Percentiles rank a stretch among this genome's conserved stretches.
These are phyloP conservation scores for Fusarium sp. DNA, from an alignment of 2,329 filamentous ascomycete species.

Conservation along the genomic window DNA sequence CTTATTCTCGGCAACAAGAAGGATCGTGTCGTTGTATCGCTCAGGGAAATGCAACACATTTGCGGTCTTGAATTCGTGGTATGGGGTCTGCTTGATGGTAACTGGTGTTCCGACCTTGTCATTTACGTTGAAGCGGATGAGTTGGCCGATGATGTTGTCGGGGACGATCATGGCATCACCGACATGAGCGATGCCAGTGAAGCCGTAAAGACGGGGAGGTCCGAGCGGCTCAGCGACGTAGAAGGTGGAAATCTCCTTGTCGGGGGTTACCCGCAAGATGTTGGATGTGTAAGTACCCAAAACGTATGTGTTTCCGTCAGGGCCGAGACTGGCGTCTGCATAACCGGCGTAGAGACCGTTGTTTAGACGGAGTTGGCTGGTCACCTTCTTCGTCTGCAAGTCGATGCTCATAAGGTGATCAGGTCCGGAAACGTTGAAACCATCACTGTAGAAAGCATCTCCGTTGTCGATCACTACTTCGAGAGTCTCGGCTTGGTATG, in stretches of 20 bases:
- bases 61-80: not conserved
- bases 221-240: not conserved
- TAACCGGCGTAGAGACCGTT: not conserved
- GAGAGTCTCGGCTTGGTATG: not conserved
- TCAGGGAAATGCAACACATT: not conserved
- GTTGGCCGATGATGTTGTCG: not conserved
- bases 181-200: not conserved
- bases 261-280: not conserved
- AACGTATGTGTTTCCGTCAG: not conserved
- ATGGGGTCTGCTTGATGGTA: not conserved
- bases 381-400: not conserved
- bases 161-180: not conserved
- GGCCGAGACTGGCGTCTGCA: not conserved
- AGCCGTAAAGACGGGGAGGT: not conserved
- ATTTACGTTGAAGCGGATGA: not conserved
- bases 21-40: not conserved
- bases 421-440: not conserved
- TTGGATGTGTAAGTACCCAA: not conserved
- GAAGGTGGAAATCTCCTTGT: not conserved
- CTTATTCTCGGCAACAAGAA: not conserved
- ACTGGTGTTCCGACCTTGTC: not conserved
- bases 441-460: not conserved
- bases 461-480: not conserved
- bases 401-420: not conserved
- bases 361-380: not conserved